Evolutionary conservation across 495 filamentous ascomycete genomes (phyloP).

Genomic region (Copromyces sp.): DNA sequence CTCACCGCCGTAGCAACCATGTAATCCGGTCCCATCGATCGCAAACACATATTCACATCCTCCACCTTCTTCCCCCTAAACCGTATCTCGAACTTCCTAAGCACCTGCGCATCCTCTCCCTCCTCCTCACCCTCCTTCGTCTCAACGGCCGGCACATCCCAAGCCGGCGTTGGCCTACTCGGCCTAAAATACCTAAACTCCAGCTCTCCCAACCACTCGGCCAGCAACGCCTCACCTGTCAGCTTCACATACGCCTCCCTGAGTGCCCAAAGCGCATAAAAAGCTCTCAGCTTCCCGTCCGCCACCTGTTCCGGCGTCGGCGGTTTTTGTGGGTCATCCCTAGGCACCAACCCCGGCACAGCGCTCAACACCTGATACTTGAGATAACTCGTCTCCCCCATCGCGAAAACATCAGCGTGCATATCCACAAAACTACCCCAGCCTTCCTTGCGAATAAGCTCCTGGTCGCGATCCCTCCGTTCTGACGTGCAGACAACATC

Average conservation of each 20-base stretch:
- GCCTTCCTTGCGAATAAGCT: conserved; percentile 33
- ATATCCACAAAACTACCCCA: conserved; percentile 64
- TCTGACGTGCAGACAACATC: conserved; percentile 72
- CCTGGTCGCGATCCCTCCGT: conserved; percentile 43
- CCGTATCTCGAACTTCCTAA: conserved; percentile 26
- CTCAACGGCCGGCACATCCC: conserved; percentile 9
- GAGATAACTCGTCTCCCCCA: conserved; percentile 27
- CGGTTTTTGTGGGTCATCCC: neutral
- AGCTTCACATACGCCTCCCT: conserved; percentile 93
- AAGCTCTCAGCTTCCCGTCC: conserved; percentile 49
- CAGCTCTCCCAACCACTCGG: conserved; percentile 59
- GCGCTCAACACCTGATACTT: conserved; percentile 22
- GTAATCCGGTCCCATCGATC: conserved; percentile 32
- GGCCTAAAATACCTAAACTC: conserved; percentile 30
- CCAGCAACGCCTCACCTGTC: conserved; percentile 78
- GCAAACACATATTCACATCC: conserved; percentile 35
- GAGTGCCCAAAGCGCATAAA: conserved; percentile 82
- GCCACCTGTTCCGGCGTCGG: conserved; percentile 13
- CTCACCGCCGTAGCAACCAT: conserved; percentile 38
- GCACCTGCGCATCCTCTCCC: conserved; percentile 16
- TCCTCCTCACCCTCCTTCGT: conserved; percentile 5
- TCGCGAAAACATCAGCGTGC: conserved; percentile 66
- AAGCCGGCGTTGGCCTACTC: conserved; percentile 17
- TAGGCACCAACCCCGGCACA: conserved; percentile 13
- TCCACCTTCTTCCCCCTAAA: conserved; percentile 27